Conservation (phyloP, 345 rosid species). For the Brassica nigra region DNA sequence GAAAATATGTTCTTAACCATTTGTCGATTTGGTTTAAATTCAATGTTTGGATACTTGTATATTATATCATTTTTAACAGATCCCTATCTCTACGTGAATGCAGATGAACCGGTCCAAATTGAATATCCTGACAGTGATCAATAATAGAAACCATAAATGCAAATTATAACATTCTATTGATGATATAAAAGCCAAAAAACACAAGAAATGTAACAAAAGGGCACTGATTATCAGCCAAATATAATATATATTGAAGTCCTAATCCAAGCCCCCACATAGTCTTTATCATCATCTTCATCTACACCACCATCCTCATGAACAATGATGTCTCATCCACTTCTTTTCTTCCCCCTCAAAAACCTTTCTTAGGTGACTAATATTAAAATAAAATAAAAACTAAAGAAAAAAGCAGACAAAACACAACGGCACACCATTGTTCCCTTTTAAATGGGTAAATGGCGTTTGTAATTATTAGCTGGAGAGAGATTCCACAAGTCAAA, state of each 20-base stretch:
- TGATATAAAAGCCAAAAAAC: neutral
- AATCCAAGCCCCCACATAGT: neutral
- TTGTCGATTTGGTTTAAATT: neutral
- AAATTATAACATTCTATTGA: conserved; percentile 35
- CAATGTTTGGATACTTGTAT: neutral
- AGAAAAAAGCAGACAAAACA: conserved; percentile 32
- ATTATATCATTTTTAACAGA: neutral
- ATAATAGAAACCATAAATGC: conserved; percentile 14
- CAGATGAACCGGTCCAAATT: neutral
- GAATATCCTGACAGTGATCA: conserved; percentile 6
- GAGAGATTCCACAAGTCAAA: conserved; percentile 46
- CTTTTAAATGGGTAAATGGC: conserved; percentile 36
- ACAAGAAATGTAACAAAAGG: neutral
- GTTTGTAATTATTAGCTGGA: conserved; percentile 37
- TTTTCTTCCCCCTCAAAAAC: conserved; percentile 21
- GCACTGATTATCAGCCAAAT: neutral
- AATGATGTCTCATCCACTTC: neutral
- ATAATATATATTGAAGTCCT: neutral
- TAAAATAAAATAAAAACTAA: neutral
- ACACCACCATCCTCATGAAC: neutral
- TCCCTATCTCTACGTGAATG: neutral
- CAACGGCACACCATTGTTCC: conserved; percentile 35
- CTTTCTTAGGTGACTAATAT: conserved; percentile 35
- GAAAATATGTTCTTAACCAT: neutral
- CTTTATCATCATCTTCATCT: neutral